A percentile compares a stretch with the other conserved stretches of the same genome.
Conservation (phyloP, 768 basidiomycete genomes). For the Mycena amicta region DNA sequence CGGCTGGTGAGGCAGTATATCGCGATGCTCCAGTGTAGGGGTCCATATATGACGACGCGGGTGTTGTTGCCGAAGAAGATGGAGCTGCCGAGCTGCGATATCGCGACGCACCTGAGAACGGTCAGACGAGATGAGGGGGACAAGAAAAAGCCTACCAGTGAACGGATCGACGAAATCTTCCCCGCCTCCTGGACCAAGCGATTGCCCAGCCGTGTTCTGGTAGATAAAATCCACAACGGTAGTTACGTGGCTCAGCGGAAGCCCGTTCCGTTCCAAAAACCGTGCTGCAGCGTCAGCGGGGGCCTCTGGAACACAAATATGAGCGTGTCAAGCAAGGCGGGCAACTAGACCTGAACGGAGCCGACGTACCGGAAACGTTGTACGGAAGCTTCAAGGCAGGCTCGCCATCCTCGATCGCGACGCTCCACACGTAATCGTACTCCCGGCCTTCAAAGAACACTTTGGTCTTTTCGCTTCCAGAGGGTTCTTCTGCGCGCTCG, state of each 20-base stretch:
- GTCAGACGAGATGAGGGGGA: constrained; percentile 85
- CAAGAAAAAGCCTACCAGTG: no score
- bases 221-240: constrained; percentile 93
- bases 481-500: constrained; percentile 91
- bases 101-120: constrained; percentile 82
- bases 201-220: constrained; percentile 82
- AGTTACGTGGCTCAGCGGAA: constrained; percentile 82
- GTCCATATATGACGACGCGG: constrained; percentile 52
- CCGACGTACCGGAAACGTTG: constrained; percentile 73
- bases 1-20: constrained; percentile 48
- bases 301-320: no score
- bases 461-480: constrained; percentile 89
- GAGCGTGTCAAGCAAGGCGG: no score
- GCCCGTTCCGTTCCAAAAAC: constrained; percentile 82
- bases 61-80: constrained; percentile 30
- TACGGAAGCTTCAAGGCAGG: constrained; percentile 94
- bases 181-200: constrained; percentile 54
- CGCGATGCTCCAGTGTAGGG: constrained; percentile 76
- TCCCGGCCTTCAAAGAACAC: constrained; percentile 74
- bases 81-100: constrained; percentile 53
- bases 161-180: constrained; percentile 83
- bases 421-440: constrained; percentile 99
- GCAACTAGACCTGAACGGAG: constrained; percentile 1
- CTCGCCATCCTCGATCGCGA: constrained; percentile 90
- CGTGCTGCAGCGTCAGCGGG: constrained; percentile 87